Base-by-base conservation (phyloP, 371 early-diverging fungal genomes). In the Paramicrosporidium saccamoebae region DNA sequence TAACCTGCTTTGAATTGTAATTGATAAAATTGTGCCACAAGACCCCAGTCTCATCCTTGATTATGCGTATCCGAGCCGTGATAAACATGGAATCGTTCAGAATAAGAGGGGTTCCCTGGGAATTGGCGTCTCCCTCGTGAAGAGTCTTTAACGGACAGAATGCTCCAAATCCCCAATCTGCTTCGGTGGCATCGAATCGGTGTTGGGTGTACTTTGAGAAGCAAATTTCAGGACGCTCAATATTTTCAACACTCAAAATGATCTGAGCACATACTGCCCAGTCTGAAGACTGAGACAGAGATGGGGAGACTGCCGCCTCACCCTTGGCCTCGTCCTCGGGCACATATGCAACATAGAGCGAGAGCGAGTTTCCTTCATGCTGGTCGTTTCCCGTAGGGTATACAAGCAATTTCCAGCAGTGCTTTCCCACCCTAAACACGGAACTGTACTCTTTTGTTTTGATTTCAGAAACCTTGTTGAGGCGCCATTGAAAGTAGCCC, bases 121-220 rank as follows among this genome's bases (percentile, higher is more conserved):
- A 11, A 55, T 53, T 4, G 43, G 26, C 3, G 46, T 31, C 5
- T 33, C 36, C 11, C 24, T 25, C 9, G 42, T 28, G 19, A 75
- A 26, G 12, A 50, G 46, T 8, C 55, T 18, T 67, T 64, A 14
- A 55, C 35, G 27, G 74, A 64, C 24, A 54, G 55, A 20, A 71
- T 74, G 39, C n/a, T n/a, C n/a, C n/a, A n/a, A 86, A 90, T 0
- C 88, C 88, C 88, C 88, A 86, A 43, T 90, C 92, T 1, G 68
- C 41, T 35, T 79, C 79, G 3, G 58, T 61, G 2, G 55, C 44
- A 12, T 49, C 53, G 38, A 72, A 90, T 24, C 92, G 56, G 41
- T 84, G 84, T 20, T 58, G 50, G 6, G 82, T 64, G 31, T 30
- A 65, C 32, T 55, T 60, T 5, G 41, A 27, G 24, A 39, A 44